Conservation (phyloP, 169 alveolate genomes). For the Toxoplasma gondii region DNA sequence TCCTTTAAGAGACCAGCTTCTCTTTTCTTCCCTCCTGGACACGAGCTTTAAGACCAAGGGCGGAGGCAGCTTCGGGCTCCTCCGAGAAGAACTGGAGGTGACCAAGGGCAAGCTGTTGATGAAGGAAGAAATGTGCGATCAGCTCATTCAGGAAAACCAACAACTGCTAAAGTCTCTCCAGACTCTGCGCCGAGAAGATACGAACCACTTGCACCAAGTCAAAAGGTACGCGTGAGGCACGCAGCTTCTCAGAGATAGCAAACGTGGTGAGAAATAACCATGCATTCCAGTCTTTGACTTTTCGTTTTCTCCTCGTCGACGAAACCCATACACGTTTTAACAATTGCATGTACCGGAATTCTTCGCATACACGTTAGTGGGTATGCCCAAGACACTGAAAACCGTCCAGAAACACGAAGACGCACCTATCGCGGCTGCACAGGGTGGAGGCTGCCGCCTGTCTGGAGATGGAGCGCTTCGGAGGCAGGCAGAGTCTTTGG, state of each 20-base stretch:
- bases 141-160: conserved; percentile 18
- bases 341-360: no score
- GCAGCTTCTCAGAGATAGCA: no score
- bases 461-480: no score
- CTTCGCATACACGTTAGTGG: no score
- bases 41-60: background rate
- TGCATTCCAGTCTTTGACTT: background rate
- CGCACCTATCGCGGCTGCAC: no score
- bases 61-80: background rate
- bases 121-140: conserved; percentile 16
- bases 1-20: background rate
- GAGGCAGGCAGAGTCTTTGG: no score
- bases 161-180: conserved; percentile 3
- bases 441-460: no score
- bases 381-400: no score
- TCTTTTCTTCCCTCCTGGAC: background rate
- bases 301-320: background rate
- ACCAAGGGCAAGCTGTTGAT: background rate
- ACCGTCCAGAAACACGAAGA: no score
- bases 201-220: background rate
- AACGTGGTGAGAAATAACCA: no score
- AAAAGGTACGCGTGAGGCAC: conserved; percentile 9
- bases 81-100: conserved; percentile 5
- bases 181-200: background rate
- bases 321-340: background rate